phyloP scores from a whole-genome alignment of 495 filamentous ascomycete species.

The Lasiosphaeris hirsuta region DNA sequence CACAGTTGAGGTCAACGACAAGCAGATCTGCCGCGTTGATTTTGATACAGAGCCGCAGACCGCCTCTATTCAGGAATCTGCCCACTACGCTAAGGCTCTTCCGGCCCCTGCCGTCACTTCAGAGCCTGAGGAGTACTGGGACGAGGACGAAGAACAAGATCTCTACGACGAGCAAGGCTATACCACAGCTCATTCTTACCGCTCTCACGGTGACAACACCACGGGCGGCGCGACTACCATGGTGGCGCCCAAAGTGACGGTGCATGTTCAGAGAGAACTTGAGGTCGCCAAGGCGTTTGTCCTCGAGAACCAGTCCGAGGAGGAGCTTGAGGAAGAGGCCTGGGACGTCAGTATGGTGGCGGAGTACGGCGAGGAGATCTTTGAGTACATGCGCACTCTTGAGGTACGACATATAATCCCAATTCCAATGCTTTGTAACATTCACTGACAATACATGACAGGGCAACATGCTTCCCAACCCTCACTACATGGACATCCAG shows the following conservation, averaged over 20 bases:
- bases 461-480: slow-evolving; percentile 77
- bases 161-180: slow-evolving; percentile 82
- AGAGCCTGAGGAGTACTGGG: slow-evolving; percentile 72
- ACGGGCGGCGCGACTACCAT: slow-evolving; percentile 65
- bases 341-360: slow-evolving; percentile 98
- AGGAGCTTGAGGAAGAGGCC: slow-evolving; percentile 77
- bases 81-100: slow-evolving; percentile 15
- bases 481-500: slow-evolving; percentile 95
- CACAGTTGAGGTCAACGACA: background rate
- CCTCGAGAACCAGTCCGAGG: slow-evolving; percentile 47
- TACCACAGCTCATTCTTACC: slow-evolving; percentile 69
- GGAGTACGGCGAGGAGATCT: slow-evolving; percentile 95
- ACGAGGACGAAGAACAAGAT: slow-evolving; percentile 71
- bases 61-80: slow-evolving; percentile 3
- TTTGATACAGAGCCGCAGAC: background rate
- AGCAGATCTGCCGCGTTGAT: slow-evolving; percentile 8
- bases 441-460: slow-evolving; percentile 36
- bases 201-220: slow-evolving; percentile 75
- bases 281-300: slow-evolving; percentile 66
- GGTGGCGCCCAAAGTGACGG: slow-evolving; percentile 67
- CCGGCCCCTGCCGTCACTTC: slow-evolving; percentile 25
- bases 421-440: background rate
- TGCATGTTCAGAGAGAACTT: slow-evolving; percentile 62
- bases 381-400: slow-evolving; percentile 79
- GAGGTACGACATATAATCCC: slow-evolving; percentile 62